Percentiles rank a stretch among this genome's conserved stretches.
Conservation (phyloP, 1,284 basidiomycete genomes). For the Rhodotorula sp. region DNA sequence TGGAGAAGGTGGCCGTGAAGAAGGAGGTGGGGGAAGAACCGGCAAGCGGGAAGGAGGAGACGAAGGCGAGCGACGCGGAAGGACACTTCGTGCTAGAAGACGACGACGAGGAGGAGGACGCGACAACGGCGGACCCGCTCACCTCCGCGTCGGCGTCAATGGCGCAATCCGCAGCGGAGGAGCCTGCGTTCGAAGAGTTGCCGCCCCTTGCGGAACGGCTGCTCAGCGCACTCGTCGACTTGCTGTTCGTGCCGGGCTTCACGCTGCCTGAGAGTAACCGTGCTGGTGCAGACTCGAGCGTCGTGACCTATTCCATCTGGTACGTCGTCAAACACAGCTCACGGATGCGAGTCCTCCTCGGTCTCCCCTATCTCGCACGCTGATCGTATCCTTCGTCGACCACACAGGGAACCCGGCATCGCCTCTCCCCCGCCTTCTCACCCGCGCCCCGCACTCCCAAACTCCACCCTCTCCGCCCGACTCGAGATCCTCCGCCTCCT, state of each 20-base stretch:
- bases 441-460: background rate
- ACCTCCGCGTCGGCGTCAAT: background rate
- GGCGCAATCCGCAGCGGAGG: conserved; percentile 2
- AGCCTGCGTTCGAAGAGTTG: conserved; percentile 51
- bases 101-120: conserved; percentile 58
- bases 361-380: background rate
- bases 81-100: conserved; percentile 59
- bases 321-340: conserved; percentile 48
- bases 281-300: conserved; percentile 59
- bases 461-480: conserved; percentile 15
- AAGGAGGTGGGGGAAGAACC: background rate
- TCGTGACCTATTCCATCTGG: conserved; percentile 84
- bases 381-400: background rate
- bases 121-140: background rate
- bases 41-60: conserved; percentile 6
- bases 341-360: too few relatives aligned
- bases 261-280: conserved; percentile 72
- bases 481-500: conserved; percentile 55
- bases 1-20: background rate
- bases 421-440: conserved; percentile 9
- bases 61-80: conserved; percentile 41
- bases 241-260: conserved; percentile 87
- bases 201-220: conserved; percentile 76
- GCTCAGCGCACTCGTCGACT: conserved; percentile 72
- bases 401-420: conserved; percentile 30